Evolutionary conservation across 2,329 filamentous ascomycete genomes (phyloP).

Genomic region (Pseudocercospora pini-densiflorae): DNA sequence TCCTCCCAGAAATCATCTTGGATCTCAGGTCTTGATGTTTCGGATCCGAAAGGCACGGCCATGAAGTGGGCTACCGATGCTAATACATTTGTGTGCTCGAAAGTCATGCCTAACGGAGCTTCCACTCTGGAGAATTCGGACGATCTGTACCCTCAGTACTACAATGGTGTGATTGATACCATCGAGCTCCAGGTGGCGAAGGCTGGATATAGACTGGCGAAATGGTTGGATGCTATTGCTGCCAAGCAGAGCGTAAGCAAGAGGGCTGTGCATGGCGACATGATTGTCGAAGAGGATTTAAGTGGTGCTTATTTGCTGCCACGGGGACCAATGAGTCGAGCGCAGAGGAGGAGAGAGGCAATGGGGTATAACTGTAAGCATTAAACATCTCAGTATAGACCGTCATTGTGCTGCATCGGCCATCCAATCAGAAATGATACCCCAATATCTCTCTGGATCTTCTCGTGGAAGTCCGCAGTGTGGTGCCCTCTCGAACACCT

Average conservation of each 20-base stretch:
- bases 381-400: not conserved
- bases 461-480: slow-evolving; percentile 67
- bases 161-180: not conserved
- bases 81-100: not conserved
- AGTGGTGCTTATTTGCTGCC: not conserved
- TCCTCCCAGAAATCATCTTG: not conserved
- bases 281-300: not conserved
- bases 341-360: not conserved
- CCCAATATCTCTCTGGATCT: slow-evolving; percentile 64
- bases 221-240: not conserved
- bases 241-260: not conserved
- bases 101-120: not conserved
- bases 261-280: not conserved
- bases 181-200: not conserved
- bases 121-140: not conserved
- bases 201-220: not conserved
- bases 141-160: not conserved
- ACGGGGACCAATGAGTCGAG: not conserved
- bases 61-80: not conserved
- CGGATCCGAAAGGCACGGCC: not conserved
- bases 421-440: not conserved
- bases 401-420: too few relatives aligned
- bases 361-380: not conserved
- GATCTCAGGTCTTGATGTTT: not conserved
- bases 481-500: slow-evolving; percentile 61